Evolutionary conservation across 129 eudicot genomes (phyloP), one percentile per base, ranked within the genome.

Genomic region (Gnaphalium uliginosum): DNA sequence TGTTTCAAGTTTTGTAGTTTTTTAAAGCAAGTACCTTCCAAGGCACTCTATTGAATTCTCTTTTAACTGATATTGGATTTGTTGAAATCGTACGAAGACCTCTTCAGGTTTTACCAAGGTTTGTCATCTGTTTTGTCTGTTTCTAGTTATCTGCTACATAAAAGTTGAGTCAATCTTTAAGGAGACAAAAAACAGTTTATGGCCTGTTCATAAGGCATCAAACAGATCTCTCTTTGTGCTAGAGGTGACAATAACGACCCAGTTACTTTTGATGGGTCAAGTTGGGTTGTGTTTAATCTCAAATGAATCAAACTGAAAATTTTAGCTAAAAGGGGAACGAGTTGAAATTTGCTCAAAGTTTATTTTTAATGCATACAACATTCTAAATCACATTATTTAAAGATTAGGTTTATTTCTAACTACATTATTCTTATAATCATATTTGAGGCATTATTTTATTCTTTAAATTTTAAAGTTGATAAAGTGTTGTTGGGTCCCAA

Each of bases 121-220:
- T 71, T 71, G 72, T 25, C 57, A 63, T 51, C 33, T 79, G 32
- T 79, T 79, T 78, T 79, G 78, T 79, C n/a, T 72, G 73, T 33
- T 50, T 71, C 59, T 63, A 69, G 46, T 63, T 71, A 41, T 78
- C 58, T 33, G 23, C 29, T 71, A 21, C 43, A 61, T 62, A 60
- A 30, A 71, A 19, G 22, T 63, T 77, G 9, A 18, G 30, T 5
- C n/a, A 15, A 54, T 56, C 17, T 27, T 76, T 6, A 7, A 7
- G 10, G 39, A 9, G 6, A 32, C n/a, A 37, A 7, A 24, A 4
- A 14, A 30, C 8, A 3, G 13, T 39, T 23, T 8, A 50, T 66
- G 27, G 60, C 21, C 43, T 57, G 17, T 59, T 58, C 1, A 35
- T 46, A 39, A 15, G 50, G 46, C 13, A 23, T 35, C 10, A 37